Conservation (phyloP, 257 asterid genomes). For the Rauvolfia tetraphylla region DNA sequence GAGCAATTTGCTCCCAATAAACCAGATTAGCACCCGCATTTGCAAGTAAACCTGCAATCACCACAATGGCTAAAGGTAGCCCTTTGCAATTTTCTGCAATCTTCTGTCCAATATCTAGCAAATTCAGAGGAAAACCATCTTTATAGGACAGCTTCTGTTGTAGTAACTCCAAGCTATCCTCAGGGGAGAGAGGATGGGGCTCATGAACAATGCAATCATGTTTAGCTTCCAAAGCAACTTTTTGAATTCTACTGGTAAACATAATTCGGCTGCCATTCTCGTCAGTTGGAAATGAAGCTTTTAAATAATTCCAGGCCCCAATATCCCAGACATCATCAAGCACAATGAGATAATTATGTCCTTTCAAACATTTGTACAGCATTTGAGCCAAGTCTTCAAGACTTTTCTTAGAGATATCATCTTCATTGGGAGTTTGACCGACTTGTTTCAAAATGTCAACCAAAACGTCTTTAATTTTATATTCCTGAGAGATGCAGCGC, state of each 20-base stretch:
- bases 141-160: not conserved
- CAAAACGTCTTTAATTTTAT: not conserved
- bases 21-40: not conserved
- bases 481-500: constrained; percentile 12
- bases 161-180: constrained; percentile 18
- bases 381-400: not conserved
- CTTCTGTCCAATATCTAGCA: not conserved
- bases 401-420: not conserved
- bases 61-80: constrained; percentile 7
- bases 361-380: not conserved
- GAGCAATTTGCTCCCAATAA: not conserved
- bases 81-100: constrained; percentile 6
- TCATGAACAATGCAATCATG: not conserved
- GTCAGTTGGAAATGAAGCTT: constrained; percentile 6
- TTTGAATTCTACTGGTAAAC: constrained; percentile 6
- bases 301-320: constrained; percentile 14
- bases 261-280: constrained; percentile 9
- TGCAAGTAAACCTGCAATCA: constrained; percentile 4
- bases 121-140: not conserved
- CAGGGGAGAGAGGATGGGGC: not conserved
- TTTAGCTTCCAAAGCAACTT: constrained; percentile 1
- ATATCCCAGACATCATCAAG: constrained; percentile 19
- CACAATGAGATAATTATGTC: constrained; percentile 8
- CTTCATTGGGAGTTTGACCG: not conserved
- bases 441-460: not conserved